These are phyloP conservation scores for Corymbia maculata DNA, from an alignment of 345 rosid genomes.

Conservation along the genomic window DNA sequence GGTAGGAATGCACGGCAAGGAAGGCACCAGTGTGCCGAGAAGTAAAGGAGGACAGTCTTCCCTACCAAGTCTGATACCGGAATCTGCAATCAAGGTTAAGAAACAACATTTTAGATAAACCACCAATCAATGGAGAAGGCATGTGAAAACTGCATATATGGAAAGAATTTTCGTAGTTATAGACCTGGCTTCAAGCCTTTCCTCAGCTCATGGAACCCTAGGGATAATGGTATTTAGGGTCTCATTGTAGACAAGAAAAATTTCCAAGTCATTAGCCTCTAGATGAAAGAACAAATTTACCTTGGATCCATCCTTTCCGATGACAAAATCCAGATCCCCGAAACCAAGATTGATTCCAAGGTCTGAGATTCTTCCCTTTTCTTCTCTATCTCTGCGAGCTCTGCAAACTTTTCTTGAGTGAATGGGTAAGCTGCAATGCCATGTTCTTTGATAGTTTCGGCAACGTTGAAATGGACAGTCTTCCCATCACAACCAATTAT, in stretches of 20 bases:
- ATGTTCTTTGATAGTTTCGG: slow-evolving; percentile 2
- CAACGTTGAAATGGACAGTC: slow-evolving; percentile 1
- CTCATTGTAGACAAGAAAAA: not conserved
- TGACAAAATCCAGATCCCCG: slow-evolving; percentile 8
- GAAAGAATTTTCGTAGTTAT: not conserved
- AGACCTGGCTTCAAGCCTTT: not conserved
- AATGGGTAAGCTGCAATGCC: slow-evolving; percentile 10
- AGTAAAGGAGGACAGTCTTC: slow-evolving; percentile 31
- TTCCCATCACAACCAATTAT: slow-evolving; percentile 9
- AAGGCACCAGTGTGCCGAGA: slow-evolving; percentile 39
- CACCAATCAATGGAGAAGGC: not conserved
- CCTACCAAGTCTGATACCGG: slow-evolving; percentile 26
- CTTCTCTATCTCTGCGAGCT: slow-evolving; percentile 15
- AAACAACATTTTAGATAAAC: not conserved
- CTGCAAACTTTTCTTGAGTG: slow-evolving; percentile 7
- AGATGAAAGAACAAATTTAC: not conserved
- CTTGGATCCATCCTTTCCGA: slow-evolving; percentile 8
- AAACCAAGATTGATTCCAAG: slow-evolving; percentile 10
- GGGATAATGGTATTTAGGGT: not conserved
- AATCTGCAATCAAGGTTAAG: slow-evolving; percentile 8
- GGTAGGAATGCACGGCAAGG: slow-evolving; percentile 37
- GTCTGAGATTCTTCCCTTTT: slow-evolving; percentile 7
- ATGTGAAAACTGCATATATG: not conserved
- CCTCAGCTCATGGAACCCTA: not conserved
- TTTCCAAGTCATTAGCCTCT: not conserved